These are phyloP conservation scores for Calonectria hongkongensis DNA, from an alignment of 2,329 filamentous ascomycete species.

Conservation along the genomic window DNA sequence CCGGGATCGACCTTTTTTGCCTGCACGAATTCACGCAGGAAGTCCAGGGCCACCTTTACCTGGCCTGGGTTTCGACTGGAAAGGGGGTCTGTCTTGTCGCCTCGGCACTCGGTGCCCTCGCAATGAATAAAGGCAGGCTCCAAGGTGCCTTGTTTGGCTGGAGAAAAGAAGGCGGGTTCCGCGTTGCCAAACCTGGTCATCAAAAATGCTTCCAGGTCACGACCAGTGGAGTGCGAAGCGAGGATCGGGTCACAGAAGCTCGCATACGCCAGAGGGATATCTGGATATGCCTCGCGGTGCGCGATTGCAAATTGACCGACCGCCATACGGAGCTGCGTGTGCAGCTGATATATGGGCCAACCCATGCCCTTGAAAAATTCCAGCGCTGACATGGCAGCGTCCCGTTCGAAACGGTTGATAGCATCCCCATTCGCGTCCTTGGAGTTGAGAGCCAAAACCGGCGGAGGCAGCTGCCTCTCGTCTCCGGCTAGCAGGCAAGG, in stretches of 20 bases:
- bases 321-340: conserved; percentile 48
- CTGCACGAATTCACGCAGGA: conserved; percentile 38
- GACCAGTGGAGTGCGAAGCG: conserved; percentile 72
- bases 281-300: conserved; percentile 38
- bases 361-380: conserved; percentile 42
- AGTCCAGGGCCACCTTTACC: conserved; percentile 44
- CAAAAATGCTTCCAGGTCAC: conserved; percentile 56
- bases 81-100: conserved; percentile 1
- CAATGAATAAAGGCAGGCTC: conserved; percentile 49
- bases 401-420: conserved; percentile 33
- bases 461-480: conserved; percentile 42
- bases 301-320: conserved; percentile 43
- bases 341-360: conserved; percentile 44
- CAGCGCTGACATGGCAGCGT: conserved; percentile 42
- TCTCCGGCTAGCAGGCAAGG: conserved; percentile 51
- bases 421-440: conserved; percentile 25
- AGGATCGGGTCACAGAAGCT: conserved; percentile 66
- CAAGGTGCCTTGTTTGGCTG: conserved; percentile 25
- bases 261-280: conserved; percentile 40
- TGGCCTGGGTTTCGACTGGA: conserved; percentile 42
- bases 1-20: conserved; percentile 23
- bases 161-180: not conserved
- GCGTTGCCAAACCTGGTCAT: not conserved
- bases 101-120: conserved; percentile 4
- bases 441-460: conserved; percentile 13